Base-by-base conservation (phyloP, 2,329 filamentous ascomycete genomes). In the Rosellinia necatrix region DNA sequence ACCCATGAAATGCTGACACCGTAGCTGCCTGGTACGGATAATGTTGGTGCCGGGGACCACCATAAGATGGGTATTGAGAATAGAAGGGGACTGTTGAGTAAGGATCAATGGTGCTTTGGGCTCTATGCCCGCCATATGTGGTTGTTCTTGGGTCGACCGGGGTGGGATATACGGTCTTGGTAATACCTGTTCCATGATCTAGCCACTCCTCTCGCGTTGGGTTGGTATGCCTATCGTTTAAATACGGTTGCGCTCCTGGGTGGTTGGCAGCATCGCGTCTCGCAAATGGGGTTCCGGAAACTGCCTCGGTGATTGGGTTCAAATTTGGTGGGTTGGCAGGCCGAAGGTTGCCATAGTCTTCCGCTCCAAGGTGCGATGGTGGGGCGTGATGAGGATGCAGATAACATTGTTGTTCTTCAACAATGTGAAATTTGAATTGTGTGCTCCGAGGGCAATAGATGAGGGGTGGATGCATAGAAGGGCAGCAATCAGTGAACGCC, bases 371-470 rank as follows among this genome's bases (percentile, higher is more conserved):
- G 21, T 42, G 35, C 5, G 21, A 21, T 2, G 42, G 10, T 12
- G 34, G 47, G 7, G 35, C 27, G 15, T 63, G 53, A 21, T 50
- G 25, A 7, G 58, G 58, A 35, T 53, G 24, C 12, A 61, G 35
- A 15, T 43, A 27, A n/a, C 58, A 63, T 12, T 52, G 24, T 5
- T 17, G n/a, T 13, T 59, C 54, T 1, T 27, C 37, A 1, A 43
- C 52, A 19, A 56, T 19, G 10, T 8, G 24, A 15, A 63, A 59
- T 8, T 50, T 46, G 35, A 61, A 57, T 6, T 37, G 29, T 2
- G 58, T 59, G 12, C 52, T n/a, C 1, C 2, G 6, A 24, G 58
- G 61, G 17, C 59, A 59, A 21, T 50, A 43, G 19, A 51, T n/a
- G 1, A 48, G 44, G 1, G 59, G 59, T 0, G 61, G 58, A 6